Percentiles rank a stretch among this genome's conserved stretches.
These are phyloP conservation scores for Decorospora gaudefroyi DNA, from an alignment of 2,329 filamentous ascomycete species.

Conservation along the genomic window DNA sequence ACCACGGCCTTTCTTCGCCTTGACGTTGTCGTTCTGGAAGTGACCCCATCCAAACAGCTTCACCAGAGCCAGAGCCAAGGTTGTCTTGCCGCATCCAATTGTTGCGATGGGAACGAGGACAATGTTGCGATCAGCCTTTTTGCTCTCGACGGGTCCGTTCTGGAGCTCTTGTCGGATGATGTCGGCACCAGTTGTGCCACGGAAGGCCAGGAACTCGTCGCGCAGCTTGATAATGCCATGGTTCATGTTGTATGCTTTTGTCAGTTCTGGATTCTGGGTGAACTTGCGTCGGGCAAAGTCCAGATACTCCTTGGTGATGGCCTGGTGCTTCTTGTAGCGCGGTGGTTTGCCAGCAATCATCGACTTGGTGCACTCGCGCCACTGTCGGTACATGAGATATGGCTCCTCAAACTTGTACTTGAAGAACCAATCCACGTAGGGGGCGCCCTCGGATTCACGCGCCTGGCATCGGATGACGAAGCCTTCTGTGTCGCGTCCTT, in stretches of 20 bases:
- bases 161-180: constrained; percentile 77
- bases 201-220: constrained; percentile 81
- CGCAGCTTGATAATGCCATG: constrained; percentile 93
- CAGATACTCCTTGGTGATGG: constrained; percentile 91
- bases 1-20: constrained; percentile 72
- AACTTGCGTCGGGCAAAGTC: constrained; percentile 77
- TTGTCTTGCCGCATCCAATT: constrained; percentile 96
- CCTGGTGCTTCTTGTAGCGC: constrained; percentile 80
- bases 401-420: constrained; percentile 99
- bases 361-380: constrained; percentile 94
- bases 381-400: constrained; percentile 98
- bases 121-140: constrained; percentile 67
- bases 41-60: constrained; percentile 91
- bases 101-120: constrained; percentile 90
- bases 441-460: constrained; percentile 56
- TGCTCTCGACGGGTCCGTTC: constrained; percentile 55
- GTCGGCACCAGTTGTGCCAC: constrained; percentile 84
- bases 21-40: constrained; percentile 95
- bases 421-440: constrained; percentile 97
- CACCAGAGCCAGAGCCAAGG: constrained; percentile 77
- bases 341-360: constrained; percentile 76
- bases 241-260: constrained; percentile 76
- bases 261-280: constrained; percentile 67
- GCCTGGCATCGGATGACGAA: constrained; percentile 91
- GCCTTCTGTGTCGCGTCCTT: constrained; percentile 90